Percentiles rank a stretch among this genome's conserved stretches.
Evolutionary conservation across 2,329 filamentous ascomycete genomes (phyloP).

Genomic region (Ophiostoma novo-ulmi): DNA sequence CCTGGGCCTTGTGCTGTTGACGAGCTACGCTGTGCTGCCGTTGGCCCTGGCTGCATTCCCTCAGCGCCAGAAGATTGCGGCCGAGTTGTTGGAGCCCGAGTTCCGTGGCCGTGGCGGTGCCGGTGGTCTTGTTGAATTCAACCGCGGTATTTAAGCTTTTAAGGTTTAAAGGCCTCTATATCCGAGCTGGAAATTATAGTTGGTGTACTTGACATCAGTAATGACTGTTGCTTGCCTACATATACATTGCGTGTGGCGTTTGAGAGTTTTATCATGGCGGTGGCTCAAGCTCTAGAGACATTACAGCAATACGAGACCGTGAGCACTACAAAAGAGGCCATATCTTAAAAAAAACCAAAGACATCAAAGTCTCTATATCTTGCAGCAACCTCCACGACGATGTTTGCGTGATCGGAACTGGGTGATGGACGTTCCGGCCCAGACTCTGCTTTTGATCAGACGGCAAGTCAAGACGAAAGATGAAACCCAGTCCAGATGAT

Average conservation of each 20-base stretch:
- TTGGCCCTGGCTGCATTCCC: conserved; percentile 89
- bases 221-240: too few relatives aligned
- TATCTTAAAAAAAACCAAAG: neutral
- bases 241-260: too few relatives aligned
- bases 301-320: too few relatives aligned
- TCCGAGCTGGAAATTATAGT: too few relatives aligned
- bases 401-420: neutral
- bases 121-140: conserved; percentile 86
- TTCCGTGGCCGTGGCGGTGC: conserved; percentile 78
- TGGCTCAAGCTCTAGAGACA: too few relatives aligned
- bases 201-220: too few relatives aligned
- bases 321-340: too few relatives aligned
- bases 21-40: conserved; percentile 82
- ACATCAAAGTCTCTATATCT: neutral
- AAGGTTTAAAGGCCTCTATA: neutral
- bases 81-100: conserved; percentile 72
- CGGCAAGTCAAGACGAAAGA: neutral
- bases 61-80: conserved; percentile 76
- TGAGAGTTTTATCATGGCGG: too few relatives aligned
- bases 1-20: conserved; percentile 77
- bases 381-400: neutral
- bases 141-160: conserved; percentile 68
- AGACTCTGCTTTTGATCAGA: neutral
- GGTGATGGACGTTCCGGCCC: neutral
- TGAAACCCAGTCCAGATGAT: too few relatives aligned